Percentiles rank a stretch among this genome's conserved stretches.
Evolutionary conservation across 352 stramenopile species (phyloP).

Genomic region (Thalassiosira oceanica): DNA sequence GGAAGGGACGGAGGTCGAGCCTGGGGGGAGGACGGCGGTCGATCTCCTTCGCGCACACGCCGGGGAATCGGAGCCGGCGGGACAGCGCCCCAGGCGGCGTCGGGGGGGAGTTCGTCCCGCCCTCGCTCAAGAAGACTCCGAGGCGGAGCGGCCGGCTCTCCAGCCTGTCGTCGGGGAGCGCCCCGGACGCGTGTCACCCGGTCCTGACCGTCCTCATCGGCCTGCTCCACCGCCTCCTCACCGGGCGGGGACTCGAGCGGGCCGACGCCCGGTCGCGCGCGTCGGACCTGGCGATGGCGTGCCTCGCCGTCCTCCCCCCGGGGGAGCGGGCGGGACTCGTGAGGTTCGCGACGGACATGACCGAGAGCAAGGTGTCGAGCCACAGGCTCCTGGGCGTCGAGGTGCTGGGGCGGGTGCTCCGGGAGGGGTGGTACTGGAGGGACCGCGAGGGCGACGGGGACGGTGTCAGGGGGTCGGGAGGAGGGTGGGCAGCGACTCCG

Average conservation of each 20-base stretch:
- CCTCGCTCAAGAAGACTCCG: constrained; percentile 59
- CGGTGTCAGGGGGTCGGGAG: no score
- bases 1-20: constrained; percentile 20
- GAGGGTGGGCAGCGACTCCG: background rate
- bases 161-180: background rate
- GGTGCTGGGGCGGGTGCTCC: constrained; percentile 60
- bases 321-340: constrained; percentile 55
- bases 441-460: no score
- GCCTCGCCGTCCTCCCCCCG: constrained; percentile 38
- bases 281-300: constrained; percentile 39
- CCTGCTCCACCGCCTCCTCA: constrained; percentile 71
- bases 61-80: background rate
- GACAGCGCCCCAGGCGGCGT: background rate
- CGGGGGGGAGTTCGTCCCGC: constrained; percentile 16
- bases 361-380: constrained; percentile 65
- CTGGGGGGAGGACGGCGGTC: constrained; percentile 35
- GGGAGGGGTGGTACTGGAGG: constrained; percentile 59
- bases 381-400: constrained; percentile 75
- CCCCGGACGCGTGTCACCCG: constrained; percentile 15
- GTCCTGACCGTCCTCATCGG: constrained; percentile 60
- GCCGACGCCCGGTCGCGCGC: constrained; percentile 43
- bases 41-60: constrained; percentile 39
- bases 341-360: constrained; percentile 60
- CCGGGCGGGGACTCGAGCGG: constrained; percentile 56
- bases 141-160: constrained; percentile 8